phyloP scores from a whole-genome alignment of 1,284 basidiomycete species.

The Leccinum olivaceoglutinosum region DNA sequence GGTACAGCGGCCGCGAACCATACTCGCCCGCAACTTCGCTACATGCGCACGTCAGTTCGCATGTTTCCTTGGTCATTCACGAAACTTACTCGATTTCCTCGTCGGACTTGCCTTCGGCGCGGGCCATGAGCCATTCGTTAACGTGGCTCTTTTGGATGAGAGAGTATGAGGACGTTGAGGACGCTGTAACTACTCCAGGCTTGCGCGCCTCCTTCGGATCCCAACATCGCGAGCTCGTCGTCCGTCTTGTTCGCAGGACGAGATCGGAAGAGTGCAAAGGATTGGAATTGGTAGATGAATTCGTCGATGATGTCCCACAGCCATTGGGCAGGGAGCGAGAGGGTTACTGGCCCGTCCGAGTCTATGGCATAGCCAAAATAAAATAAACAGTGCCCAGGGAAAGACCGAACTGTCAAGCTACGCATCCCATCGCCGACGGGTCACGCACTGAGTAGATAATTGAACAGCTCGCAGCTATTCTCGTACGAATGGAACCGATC shows the following conservation, averaged over 20 bases:
- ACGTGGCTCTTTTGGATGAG: constrained; percentile 95
- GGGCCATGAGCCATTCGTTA: constrained; percentile 88
- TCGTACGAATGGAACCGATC: constrained; percentile 99
- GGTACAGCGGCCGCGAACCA: constrained; percentile 85
- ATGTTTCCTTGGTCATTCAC: neutral
- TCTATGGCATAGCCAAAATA: constrained; percentile 40
- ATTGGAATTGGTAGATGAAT: constrained; percentile 99
- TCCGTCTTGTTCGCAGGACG: constrained; percentile 84
- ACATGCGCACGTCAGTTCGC: constrained; percentile 30
- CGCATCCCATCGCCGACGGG: neutral
- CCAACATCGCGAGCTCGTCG: constrained; percentile 81
- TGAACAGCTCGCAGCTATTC: constrained; percentile 96
- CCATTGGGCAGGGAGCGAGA: constrained; percentile 96
- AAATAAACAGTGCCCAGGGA: neutral
- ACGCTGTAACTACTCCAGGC: constrained; percentile 98
- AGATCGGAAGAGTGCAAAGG: constrained; percentile 89
- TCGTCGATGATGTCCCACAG: constrained; percentile 99
- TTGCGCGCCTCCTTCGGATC: constrained; percentile 59
- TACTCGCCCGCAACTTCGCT: constrained; percentile 91
- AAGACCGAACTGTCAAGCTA: neutral
- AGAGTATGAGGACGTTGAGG: constrained; percentile 93
- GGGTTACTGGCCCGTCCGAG: constrained; percentile 89
- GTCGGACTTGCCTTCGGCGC: constrained; percentile 71
- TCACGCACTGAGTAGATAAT: constrained; percentile 79
- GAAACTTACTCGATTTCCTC: constrained; percentile 77